Evolutionary conservation across 768 basidiomycete genomes (phyloP).

Genomic region (Mycena maculata): DNA sequence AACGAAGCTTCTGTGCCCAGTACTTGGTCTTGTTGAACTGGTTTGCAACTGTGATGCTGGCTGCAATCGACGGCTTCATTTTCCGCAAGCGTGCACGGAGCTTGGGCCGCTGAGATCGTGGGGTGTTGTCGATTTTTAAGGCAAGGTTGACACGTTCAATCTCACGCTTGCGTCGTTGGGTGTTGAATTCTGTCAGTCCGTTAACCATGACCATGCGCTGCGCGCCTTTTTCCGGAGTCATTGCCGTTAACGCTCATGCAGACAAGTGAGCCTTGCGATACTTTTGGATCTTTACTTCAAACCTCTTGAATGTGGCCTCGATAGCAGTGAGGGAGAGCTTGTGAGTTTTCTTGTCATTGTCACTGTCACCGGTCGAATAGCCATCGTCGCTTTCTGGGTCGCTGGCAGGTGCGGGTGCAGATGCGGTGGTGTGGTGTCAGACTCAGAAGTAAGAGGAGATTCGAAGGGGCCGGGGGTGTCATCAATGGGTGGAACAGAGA

Average conservation of each 20-base stretch:
- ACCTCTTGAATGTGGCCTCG: not conserved
- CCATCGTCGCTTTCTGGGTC: not conserved
- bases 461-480: not conserved
- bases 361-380: constrained; percentile 9
- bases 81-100: constrained; percentile 9
- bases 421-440: not conserved
- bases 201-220: constrained; percentile 19
- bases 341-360: constrained; percentile 3
- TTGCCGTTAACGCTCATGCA: constrained; percentile 1
- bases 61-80: constrained; percentile 18
- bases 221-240: constrained; percentile 18
- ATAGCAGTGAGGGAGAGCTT: constrained; percentile 12
- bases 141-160: constrained; percentile 11
- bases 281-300: constrained; percentile 7
- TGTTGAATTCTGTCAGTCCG: constrained; percentile 15
- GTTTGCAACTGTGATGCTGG: constrained; percentile 15
- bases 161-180: constrained; percentile 6
- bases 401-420: not conserved
- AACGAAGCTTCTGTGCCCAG: constrained; percentile 24
- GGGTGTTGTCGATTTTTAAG: not conserved
- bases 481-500: not conserved
- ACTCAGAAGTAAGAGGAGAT: not conserved
- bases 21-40: constrained; percentile 21
- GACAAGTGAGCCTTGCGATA: constrained; percentile 16
- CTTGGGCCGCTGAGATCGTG: constrained; percentile 13